These are phyloP conservation scores for Juglanconis sp. DNA, from an alignment of 2,329 filamentous ascomycete genomes.

Conservation along the genomic window DNA sequence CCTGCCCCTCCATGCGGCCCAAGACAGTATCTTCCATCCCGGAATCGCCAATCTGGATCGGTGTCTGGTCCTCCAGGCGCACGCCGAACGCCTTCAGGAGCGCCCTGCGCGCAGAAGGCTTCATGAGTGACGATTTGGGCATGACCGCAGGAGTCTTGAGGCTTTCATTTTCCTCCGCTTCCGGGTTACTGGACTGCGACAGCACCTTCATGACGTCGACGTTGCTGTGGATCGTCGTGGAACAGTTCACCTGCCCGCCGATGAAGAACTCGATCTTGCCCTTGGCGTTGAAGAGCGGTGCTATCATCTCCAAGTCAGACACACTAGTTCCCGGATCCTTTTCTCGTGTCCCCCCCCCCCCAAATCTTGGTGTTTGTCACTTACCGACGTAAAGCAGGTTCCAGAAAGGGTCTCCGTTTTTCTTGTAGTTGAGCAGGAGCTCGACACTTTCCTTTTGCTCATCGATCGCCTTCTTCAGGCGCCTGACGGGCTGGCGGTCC, in stretches of 20 bases:
- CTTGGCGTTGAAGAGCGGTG: constrained; percentile 44
- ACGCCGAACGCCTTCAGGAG: constrained; percentile 20
- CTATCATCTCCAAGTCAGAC: not conserved
- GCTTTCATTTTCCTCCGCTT: not conserved
- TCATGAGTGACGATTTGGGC: not conserved
- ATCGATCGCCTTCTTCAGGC: constrained; percentile 6
- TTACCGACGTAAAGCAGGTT: constrained; percentile 50
- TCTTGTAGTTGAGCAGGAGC: constrained; percentile 39
- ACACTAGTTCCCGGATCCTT: not conserved
- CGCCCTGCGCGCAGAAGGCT: constrained; percentile 8
- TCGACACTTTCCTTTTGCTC: constrained; percentile 11
- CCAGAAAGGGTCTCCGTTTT: constrained; percentile 50
- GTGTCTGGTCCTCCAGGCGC: not conserved
- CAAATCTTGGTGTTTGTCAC: not conserved
- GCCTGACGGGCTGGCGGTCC: constrained; percentile 32
- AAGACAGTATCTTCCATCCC: constrained; percentile 26
- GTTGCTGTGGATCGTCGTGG: constrained; percentile 47
- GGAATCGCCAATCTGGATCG: constrained; percentile 18
- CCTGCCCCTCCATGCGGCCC: constrained; percentile 25
- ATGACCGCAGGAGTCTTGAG: not conserved
- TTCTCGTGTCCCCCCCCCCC: not conserved
- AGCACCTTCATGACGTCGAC: constrained; percentile 42
- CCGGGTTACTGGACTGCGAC: not conserved
- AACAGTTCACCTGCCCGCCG: constrained; percentile 56
- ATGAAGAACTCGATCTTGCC: constrained; percentile 52